These are phyloP conservation scores for Kodamaea sagamina DNA, from an alignment of 805 yeast species.

Conservation along the genomic window DNA sequence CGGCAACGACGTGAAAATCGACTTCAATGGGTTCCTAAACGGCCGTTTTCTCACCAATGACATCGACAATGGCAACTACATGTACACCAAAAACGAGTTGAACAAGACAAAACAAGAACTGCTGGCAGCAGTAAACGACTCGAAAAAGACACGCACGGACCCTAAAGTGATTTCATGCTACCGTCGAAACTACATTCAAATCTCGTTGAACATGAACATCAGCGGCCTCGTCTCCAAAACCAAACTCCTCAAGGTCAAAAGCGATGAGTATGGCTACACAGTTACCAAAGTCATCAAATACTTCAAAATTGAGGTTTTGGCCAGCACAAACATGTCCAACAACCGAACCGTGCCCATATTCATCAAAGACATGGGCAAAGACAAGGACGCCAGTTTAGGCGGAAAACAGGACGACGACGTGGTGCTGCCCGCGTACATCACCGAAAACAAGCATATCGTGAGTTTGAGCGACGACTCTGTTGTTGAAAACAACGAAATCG, in stretches of 20 bases:
- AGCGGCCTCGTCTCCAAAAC: conserved; percentile 26
- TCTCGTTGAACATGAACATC: conserved; percentile 32
- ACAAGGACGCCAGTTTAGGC: conserved; percentile 14
- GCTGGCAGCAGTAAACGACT: conserved; percentile 4
- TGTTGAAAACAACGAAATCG: conserved; percentile 25
- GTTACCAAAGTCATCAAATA: conserved; percentile 40
- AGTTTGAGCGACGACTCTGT: conserved; percentile 26
- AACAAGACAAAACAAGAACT: conserved; percentile 7
- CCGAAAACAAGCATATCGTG: conserved; percentile 26
- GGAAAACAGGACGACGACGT: conserved; percentile 11
- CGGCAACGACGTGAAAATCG: conserved; percentile 27
- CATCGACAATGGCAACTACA: conserved; percentile 39
- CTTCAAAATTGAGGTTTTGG: conserved; percentile 40
- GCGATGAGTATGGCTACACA: conserved; percentile 38
- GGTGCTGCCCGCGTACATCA: conserved; percentile 22
- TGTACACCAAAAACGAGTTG: conserved; percentile 9
- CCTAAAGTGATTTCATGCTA: conserved; percentile 48
- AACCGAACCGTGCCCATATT: conserved; percentile 34
- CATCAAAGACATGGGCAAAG: conserved; percentile 23
- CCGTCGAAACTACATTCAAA: conserved; percentile 44
- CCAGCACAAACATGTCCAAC: conserved; percentile 35
- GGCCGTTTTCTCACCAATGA: conserved; percentile 47
- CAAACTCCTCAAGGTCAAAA: conserved; percentile 34
- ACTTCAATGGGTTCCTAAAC: conserved; percentile 40
- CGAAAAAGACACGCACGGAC: conserved; percentile 16